These are phyloP conservation scores for Cyclotella cryptica DNA, from an alignment of 108 stramenopile species.

Conservation along the genomic window DNA sequence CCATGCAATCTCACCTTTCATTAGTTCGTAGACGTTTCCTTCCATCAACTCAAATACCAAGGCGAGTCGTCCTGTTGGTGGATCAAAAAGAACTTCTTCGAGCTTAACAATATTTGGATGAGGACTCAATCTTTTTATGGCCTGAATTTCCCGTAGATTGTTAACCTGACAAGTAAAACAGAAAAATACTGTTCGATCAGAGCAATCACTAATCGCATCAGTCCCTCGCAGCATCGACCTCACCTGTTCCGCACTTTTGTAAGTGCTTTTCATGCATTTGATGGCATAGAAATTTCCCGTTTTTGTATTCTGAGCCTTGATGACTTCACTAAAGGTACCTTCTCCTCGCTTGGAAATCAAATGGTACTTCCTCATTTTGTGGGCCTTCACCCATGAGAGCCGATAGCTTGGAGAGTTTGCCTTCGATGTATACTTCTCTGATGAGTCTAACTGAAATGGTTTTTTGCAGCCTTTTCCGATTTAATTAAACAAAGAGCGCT, in stretches of 20 bases:
- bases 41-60: conserved; percentile 92
- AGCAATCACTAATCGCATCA: background rate
- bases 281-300: conserved; percentile 85
- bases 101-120: conserved; percentile 85
- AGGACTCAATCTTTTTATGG: conserved; percentile 80
- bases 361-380: conserved; percentile 78
- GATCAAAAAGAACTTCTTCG: conserved; percentile 89
- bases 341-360: conserved; percentile 88
- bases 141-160: conserved; percentile 88
- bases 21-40: conserved; percentile 91
- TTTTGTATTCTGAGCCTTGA: conserved; percentile 86
- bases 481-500: too few relatives aligned
- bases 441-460: too few relatives aligned
- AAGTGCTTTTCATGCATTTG: conserved; percentile 90
- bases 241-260: conserved; percentile 84
- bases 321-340: conserved; percentile 90
- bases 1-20: conserved; percentile 64
- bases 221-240: conserved; percentile 2
- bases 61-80: conserved; percentile 86
- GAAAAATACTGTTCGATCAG: background rate
- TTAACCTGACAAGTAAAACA: conserved; percentile 64
- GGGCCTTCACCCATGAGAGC: background rate
- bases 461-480: too few relatives aligned
- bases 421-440: too few relatives aligned
- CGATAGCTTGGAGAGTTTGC: background rate